Conservation (phyloP, 768 basidiomycete species). For the Mycena latifolia region DNA sequence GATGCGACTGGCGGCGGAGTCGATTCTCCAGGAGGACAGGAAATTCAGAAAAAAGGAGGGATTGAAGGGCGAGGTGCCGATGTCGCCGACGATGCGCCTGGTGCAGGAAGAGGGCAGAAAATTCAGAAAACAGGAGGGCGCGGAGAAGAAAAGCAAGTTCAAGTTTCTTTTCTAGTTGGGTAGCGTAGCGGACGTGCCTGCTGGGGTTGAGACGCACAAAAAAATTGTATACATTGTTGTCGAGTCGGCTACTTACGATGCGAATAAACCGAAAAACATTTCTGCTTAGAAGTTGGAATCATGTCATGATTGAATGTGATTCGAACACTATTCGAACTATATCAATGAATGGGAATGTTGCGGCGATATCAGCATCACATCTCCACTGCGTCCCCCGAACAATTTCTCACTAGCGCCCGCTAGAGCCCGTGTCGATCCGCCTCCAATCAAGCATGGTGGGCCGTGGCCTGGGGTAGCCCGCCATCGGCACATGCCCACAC, state of each 20-base stretch:
- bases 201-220: background rate
- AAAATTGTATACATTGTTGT: background rate
- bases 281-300: background rate
- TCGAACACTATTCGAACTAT: too few relatives aligned
- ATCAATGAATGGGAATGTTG: too few relatives aligned
- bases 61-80: background rate
- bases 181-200: conserved; percentile 3
- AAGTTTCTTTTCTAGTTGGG: conserved; percentile 17
- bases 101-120: conserved; percentile 5
- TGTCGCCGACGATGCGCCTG: conserved; percentile 24
- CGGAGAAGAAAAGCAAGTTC: background rate
- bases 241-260: background rate
- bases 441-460: too few relatives aligned
- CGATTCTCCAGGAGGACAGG: conserved; percentile 25
- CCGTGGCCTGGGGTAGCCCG: too few relatives aligned
- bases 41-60: conserved; percentile 30
- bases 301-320: too few relatives aligned
- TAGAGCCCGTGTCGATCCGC: background rate
- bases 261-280: background rate
- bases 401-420: too few relatives aligned
- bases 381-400: background rate
- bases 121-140: background rate
- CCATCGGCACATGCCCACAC: too few relatives aligned
- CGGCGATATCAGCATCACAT: conserved; percentile 13
- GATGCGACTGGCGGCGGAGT: conserved; percentile 32